Percentiles rank a stretch among this genome's conserved stretches.
Evolutionary conservation across 805 yeast genomes (phyloP).

Genomic region (Wickerhamiella hasegawae): DNA sequence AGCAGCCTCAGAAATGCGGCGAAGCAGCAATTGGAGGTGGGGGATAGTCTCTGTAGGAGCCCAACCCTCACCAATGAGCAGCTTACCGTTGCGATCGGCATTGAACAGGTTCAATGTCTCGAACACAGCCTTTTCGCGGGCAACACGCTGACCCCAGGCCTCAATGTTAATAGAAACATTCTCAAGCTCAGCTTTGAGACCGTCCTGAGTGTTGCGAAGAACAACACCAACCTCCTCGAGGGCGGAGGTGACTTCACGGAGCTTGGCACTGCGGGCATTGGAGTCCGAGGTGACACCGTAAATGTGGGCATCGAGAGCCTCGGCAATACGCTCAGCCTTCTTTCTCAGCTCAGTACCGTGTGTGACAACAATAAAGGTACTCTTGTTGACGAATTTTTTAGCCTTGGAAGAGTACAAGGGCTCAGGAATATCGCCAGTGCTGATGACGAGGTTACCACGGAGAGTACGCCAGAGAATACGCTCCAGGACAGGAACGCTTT

Average conservation of each 20-base stretch:
- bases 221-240: conserved; percentile 45
- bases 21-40: conserved; percentile 47
- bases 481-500: conserved; percentile 53
- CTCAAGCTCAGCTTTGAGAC: conserved; percentile 61
- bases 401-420: conserved; percentile 47
- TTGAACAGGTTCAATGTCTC: conserved; percentile 63
- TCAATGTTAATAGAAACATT: conserved; percentile 62
- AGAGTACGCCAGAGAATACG: conserved; percentile 82
- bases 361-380: conserved; percentile 75
- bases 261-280: conserved; percentile 23
- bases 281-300: conserved; percentile 37
- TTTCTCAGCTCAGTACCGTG: conserved; percentile 67
- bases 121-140: conserved; percentile 73
- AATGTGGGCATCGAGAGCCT: conserved; percentile 73
- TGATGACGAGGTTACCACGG: conserved; percentile 79
- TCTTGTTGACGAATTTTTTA: conserved; percentile 47
- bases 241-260: conserved; percentile 29
- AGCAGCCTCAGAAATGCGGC: conserved; percentile 40
- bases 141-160: conserved; percentile 52
- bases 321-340: conserved; percentile 69
- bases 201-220: conserved; percentile 44
- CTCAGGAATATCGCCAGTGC: conserved; percentile 55
- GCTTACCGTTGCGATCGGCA: conserved; percentile 68
- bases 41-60: conserved; percentile 65
- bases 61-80: conserved; percentile 95